Percentiles rank a stretch among this genome's conserved stretches.
These are phyloP conservation scores for Aechmea fasciata DNA, from an alignment of 176 grass and related monocot genomes.

Conservation along the genomic window DNA sequence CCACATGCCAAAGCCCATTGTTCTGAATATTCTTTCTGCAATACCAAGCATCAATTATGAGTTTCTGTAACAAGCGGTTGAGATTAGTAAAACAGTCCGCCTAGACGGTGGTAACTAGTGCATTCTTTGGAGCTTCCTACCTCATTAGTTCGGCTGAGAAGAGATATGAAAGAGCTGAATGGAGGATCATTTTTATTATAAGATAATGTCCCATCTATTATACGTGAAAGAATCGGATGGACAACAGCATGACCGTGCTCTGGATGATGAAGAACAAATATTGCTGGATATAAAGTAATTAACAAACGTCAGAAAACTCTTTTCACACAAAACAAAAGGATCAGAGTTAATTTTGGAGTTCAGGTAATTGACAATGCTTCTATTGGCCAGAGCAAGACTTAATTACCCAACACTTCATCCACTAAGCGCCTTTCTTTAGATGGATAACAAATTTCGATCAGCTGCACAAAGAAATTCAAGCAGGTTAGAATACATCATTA, in stretches of 20 bases:
- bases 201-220: constrained; percentile 84
- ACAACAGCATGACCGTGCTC: constrained; percentile 93
- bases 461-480: constrained; percentile 45
- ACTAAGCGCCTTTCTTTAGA: constrained; percentile 78
- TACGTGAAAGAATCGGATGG: constrained; percentile 94
- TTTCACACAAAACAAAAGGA: neutral
- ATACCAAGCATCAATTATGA: constrained; percentile 9
- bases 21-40: constrained; percentile 91
- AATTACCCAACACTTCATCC: constrained; percentile 96
- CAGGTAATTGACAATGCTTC: neutral
- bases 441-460: constrained; percentile 93
- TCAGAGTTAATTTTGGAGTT: neutral
- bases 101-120: neutral
- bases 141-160: constrained; percentile 90
- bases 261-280: constrained; percentile 95
- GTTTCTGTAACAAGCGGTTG: neutral
- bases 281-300: constrained; percentile 48
- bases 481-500: constrained; percentile 3
- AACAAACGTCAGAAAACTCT: constrained; percentile 9
- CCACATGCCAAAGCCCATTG: constrained; percentile 99
- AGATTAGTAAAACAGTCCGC: no score
- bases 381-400: constrained; percentile 7
- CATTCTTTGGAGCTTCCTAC: constrained; percentile 28
- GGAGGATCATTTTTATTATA: constrained; percentile 74
- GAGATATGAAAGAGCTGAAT: constrained; percentile 91